Percentiles rank a stretch among this genome's conserved stretches.
Evolutionary conservation across 2,329 filamentous ascomycete genomes (phyloP).

Genomic region (Alternaria alternata): DNA sequence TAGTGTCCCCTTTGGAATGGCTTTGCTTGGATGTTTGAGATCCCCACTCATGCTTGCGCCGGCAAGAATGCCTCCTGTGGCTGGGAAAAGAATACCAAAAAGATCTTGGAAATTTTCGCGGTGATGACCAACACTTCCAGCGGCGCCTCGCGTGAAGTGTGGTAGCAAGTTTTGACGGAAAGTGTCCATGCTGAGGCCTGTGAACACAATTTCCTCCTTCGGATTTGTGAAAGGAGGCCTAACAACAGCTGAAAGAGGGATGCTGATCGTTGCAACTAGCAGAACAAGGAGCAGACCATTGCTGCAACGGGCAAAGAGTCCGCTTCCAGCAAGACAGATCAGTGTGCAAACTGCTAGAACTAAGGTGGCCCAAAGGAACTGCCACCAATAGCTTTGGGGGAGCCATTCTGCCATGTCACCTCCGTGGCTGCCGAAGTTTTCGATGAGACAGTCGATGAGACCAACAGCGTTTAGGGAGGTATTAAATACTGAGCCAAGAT

Average conservation of each 20-base stretch:
- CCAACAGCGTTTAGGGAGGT: conserved; percentile 88
- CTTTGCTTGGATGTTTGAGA: conserved; percentile 79
- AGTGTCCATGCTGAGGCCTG: conserved; percentile 75
- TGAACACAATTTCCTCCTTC: conserved; percentile 74
- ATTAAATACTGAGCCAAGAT: conserved; percentile 83
- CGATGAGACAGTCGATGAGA: conserved; percentile 80
- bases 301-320: conserved; percentile 81
- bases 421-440: conserved; percentile 71
- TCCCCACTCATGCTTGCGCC: conserved; percentile 93
- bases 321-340: conserved; percentile 81
- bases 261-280: conserved; percentile 77
- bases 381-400: conserved; percentile 76
- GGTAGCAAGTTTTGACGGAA: conserved; percentile 78
- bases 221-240: conserved; percentile 72
- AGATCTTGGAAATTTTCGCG: conserved; percentile 78
- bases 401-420: conserved; percentile 68
- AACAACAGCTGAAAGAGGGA: conserved; percentile 78
- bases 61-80: conserved; percentile 68
- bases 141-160: conserved; percentile 67
- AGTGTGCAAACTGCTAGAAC: conserved; percentile 75
- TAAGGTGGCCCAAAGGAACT: conserved; percentile 77
- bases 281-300: conserved; percentile 74
- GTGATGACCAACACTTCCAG: conserved; percentile 68
- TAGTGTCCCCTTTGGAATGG: conserved; percentile 85
- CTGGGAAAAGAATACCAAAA: conserved; percentile 86